A percentile compares a stretch with the other conserved stretches of the same genome.
These are phyloP conservation scores for Jasminum sambac DNA, from an alignment of 257 asterid genomes.

Conservation along the genomic window DNA sequence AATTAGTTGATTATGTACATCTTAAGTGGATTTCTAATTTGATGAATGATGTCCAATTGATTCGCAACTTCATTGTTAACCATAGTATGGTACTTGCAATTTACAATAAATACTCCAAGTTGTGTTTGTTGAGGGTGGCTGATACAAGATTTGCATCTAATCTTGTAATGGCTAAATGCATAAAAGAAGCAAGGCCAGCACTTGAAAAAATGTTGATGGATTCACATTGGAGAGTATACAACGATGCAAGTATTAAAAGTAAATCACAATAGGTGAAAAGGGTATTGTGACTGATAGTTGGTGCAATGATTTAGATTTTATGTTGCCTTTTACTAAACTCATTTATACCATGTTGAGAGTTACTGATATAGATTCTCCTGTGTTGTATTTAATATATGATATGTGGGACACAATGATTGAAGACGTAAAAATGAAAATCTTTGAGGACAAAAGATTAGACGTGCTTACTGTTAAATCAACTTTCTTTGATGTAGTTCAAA, in stretches of 20 bases:
- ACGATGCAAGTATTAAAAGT: background rate
- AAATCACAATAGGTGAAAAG: background rate
- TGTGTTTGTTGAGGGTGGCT: background rate
- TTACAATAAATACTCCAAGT: background rate
- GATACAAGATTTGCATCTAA: conserved; percentile 3
- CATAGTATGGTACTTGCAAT: background rate
- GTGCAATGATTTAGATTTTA: background rate
- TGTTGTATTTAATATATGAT: background rate
- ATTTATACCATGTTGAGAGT: background rate
- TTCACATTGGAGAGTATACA: background rate
- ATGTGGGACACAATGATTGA: conserved; percentile 9
- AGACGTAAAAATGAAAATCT: background rate
- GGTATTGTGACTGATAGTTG: background rate
- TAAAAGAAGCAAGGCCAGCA: background rate
- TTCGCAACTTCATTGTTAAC: background rate
- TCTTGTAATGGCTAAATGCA: background rate
- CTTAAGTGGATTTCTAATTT: conserved; percentile 4
- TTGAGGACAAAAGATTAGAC: background rate
- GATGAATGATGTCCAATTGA: background rate
- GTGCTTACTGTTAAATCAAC: background rate
- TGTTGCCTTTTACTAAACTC: background rate
- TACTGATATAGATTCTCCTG: background rate
- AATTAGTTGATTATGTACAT: background rate
- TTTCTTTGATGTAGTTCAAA: background rate
- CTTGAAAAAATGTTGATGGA: background rate